phyloP scores from a whole-genome alignment of 495 filamentous ascomycete genomes.

The Evansstolkia leycettana region DNA sequence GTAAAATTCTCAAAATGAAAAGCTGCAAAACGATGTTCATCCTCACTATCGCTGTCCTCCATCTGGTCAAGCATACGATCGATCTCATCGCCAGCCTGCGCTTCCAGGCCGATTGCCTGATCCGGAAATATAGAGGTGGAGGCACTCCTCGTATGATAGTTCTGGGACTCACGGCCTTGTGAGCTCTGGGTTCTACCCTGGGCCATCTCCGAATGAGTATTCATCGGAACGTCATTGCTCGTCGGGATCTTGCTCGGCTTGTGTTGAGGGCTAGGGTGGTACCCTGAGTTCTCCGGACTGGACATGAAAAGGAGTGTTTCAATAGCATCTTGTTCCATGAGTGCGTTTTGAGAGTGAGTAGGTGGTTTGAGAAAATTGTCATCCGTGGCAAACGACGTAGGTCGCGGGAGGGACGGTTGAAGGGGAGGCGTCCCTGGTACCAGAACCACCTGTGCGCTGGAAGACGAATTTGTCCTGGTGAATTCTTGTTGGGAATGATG shows the following conservation, averaged over 20 bases:
- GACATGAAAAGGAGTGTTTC: conserved; percentile 82
- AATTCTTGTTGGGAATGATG: conserved; percentile 27
- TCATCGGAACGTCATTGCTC: conserved; percentile 22
- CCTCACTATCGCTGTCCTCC: conserved; percentile 34
- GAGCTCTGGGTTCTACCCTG: conserved; percentile 9
- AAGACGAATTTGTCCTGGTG: conserved; percentile 6
- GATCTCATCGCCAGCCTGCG: conserved; percentile 35
- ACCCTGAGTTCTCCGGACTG: conserved; percentile 63
- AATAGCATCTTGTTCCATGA: conserved; percentile 76
- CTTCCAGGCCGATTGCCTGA: conserved; percentile 14
- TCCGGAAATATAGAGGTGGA: neutral
- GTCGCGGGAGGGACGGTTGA: conserved; percentile 18
- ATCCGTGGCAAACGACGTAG: conserved; percentile 5
- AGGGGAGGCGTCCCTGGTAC: conserved; percentile 22
- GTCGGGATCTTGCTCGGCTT: conserved; percentile 12
- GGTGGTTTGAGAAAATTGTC: conserved; percentile 23
- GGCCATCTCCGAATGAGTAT: conserved; percentile 7
- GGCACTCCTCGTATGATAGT: conserved; percentile 1
- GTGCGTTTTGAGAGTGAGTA: conserved; percentile 52
- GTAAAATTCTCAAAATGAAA: too few species aligned
- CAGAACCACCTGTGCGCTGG: conserved; percentile 12
- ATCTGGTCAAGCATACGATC: conserved; percentile 41
- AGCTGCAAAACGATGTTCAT: conserved; percentile 4
- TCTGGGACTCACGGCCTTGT: conserved; percentile 9
- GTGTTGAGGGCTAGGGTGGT: conserved; percentile 22